These are phyloP conservation scores for Psidium friedrichsthalianum DNA, from an alignment of 345 rosid species.

Conservation along the genomic window DNA sequence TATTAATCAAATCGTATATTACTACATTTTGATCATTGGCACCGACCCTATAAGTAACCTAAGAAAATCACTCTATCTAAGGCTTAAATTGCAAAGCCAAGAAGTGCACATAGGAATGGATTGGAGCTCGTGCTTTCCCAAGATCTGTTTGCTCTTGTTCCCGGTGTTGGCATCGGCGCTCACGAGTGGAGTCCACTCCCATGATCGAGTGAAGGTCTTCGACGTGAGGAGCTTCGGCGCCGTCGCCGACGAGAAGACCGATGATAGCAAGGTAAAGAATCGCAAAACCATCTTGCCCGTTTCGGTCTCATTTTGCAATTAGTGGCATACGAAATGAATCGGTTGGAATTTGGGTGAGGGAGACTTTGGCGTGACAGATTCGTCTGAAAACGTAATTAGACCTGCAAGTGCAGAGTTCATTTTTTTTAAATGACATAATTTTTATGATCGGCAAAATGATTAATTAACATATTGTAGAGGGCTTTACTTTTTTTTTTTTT, in stretches of 20 bases:
- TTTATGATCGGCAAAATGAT: background rate
- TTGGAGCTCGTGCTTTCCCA: background rate
- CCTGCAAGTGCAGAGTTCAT: background rate
- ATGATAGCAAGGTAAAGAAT: slow-evolving; percentile 5
- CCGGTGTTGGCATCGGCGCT: background rate
- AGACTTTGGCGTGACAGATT: background rate
- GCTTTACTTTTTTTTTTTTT: background rate
- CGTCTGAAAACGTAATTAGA: background rate
- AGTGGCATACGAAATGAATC: background rate
- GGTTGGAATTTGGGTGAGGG: background rate
- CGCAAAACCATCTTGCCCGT: background rate
- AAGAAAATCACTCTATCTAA: background rate
- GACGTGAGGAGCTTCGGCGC: slow-evolving; percentile 13
- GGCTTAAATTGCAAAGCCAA: background rate
- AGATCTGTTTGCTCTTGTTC: background rate
- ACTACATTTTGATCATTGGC: background rate
- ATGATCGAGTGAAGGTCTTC: background rate
- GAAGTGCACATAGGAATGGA: background rate
- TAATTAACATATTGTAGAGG: background rate
- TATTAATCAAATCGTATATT: background rate
- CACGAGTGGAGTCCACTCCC: background rate
- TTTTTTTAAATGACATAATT: background rate
- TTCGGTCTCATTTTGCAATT: too few relatives aligned
- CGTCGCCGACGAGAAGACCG: slow-evolving; percentile 3
- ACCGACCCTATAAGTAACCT: background rate